Evolutionary conservation across 208 protist genomes (phyloP).

Genomic region (Lotmaria passim): DNA sequence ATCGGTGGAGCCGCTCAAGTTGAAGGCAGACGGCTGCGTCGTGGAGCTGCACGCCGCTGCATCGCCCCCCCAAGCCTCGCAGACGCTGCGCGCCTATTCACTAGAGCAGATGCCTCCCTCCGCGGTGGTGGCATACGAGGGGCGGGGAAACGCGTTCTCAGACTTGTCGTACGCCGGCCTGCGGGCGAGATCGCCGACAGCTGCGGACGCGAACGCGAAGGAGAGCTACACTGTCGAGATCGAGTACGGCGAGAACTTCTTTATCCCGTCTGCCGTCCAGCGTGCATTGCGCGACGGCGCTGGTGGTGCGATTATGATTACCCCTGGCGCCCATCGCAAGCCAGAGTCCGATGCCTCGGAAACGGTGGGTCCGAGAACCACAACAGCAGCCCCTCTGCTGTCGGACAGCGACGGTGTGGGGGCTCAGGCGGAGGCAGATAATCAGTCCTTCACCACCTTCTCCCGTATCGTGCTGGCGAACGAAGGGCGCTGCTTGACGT

Average conservation of each 20-base stretch:
- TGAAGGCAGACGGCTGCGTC: not conserved
- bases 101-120: constrained; percentile 26
- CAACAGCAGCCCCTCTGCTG: not conserved
- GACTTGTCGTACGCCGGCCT: constrained; percentile 1
- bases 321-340: not conserved
- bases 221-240: constrained; percentile 33
- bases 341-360: not conserved
- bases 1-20: constrained; percentile 1
- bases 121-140: constrained; percentile 15
- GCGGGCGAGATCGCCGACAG: not conserved
- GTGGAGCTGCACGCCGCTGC: not conserved
- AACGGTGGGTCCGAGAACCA: not conserved
- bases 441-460: constrained; percentile 32
- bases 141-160: not conserved
- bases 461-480: constrained; percentile 34
- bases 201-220: not conserved
- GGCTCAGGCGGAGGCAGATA: constrained; percentile 8
- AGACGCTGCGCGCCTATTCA: constrained; percentile 16
- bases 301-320: constrained; percentile 12
- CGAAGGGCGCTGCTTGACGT: not conserved
- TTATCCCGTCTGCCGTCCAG: constrained; percentile 9
- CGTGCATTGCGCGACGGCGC: constrained; percentile 3
- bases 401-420: constrained; percentile 13
- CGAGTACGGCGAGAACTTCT: constrained; percentile 26
- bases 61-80: not conserved